Evolutionary conservation across 2,329 filamentous ascomycete species (phyloP).

Genomic region (Fusarium sp.): DNA sequence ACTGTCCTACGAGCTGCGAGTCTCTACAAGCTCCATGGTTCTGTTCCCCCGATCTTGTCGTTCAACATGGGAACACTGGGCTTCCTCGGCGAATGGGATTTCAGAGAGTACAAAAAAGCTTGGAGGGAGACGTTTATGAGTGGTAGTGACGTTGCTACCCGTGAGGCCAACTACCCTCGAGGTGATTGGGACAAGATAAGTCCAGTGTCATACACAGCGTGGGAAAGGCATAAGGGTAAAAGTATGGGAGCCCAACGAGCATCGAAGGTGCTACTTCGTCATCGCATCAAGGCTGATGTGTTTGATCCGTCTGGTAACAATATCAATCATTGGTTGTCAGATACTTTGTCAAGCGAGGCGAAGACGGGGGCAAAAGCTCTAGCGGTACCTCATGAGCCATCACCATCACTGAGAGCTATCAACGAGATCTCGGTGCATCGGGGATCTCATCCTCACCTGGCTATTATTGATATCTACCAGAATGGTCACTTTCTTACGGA

Average conservation of each 20-base stretch:
- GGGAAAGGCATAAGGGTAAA: slow-evolving; percentile 82
- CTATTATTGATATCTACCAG: slow-evolving; percentile 91
- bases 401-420: slow-evolving; percentile 74
- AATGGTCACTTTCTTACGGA: slow-evolving; percentile 92
- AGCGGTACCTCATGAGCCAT: slow-evolving; percentile 51
- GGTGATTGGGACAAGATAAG: slow-evolving; percentile 43
- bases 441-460: slow-evolving; percentile 88
- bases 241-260: slow-evolving; percentile 80
- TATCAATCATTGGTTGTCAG: slow-evolving; percentile 64
- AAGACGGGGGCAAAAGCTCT: slow-evolving; percentile 53
- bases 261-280: slow-evolving; percentile 86
- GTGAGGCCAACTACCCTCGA: slow-evolving; percentile 55
- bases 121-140: slow-evolving; percentile 94
- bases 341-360: slow-evolving; percentile 59
- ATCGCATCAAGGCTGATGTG: slow-evolving; percentile 87
- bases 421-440: slow-evolving; percentile 97
- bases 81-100: slow-evolving; percentile 97
- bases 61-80: slow-evolving; percentile 98
- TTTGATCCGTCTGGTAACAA: slow-evolving; percentile 76
- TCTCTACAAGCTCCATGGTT: slow-evolving; percentile 79
- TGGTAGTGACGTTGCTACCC: slow-evolving; percentile 64
- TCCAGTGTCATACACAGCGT: slow-evolving; percentile 57
- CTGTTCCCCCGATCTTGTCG: slow-evolving; percentile 89
- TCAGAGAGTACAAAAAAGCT: slow-evolving; percentile 89
- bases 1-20: slow-evolving; percentile 54